These are phyloP conservation scores for Cytidiella melzeri DNA, from an alignment of 768 basidiomycete genomes.

Conservation along the genomic window DNA sequence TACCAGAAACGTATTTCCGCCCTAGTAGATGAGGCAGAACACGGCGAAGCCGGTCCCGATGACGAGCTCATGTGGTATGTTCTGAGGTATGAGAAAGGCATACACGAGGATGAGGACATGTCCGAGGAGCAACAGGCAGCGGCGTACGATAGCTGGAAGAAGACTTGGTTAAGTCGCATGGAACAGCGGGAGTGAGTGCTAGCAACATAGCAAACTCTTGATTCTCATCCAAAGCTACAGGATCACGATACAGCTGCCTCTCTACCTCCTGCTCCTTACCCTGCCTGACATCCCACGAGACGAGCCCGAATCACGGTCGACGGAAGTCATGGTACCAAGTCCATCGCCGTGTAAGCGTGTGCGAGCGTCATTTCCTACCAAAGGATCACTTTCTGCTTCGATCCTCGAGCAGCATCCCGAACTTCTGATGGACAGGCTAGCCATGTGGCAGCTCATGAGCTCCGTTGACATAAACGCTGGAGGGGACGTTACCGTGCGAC, in stretches of 20 bases:
- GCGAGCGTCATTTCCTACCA: conserved; percentile 13
- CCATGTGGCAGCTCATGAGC: conserved; percentile 63
- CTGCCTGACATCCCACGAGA: conserved; percentile 42
- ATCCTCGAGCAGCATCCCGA: conserved; percentile 52
- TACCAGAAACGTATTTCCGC: conserved; percentile 59
- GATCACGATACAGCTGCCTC: conserved; percentile 68
- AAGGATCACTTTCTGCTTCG: conserved; percentile 10
- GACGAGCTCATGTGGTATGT: conserved; percentile 78
- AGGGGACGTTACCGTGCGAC: conserved; percentile 10
- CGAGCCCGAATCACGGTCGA: conserved; percentile 15
- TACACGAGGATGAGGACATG: conserved; percentile 10
- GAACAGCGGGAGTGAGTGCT: conserved; percentile 45
- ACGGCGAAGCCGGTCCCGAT: conserved; percentile 51
- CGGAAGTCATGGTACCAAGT: conserved; percentile 12
- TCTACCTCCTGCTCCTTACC: conserved; percentile 61
- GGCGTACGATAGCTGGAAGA: conserved; percentile 46
- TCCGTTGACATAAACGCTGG: conserved; percentile 28
- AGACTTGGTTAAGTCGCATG: conserved; percentile 55
- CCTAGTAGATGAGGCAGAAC: conserved; percentile 53
- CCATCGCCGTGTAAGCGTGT: conserved; percentile 22
- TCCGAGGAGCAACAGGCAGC: conserved; percentile 25
- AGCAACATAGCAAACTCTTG: no score
- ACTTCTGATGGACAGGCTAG: conserved; percentile 72
- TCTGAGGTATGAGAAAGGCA: conserved; percentile 51
- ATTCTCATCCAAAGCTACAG: conserved; percentile 34